phyloP scores from a whole-genome alignment of 495 filamentous ascomycete genomes.

The Penicilliopsis zonata region DNA sequence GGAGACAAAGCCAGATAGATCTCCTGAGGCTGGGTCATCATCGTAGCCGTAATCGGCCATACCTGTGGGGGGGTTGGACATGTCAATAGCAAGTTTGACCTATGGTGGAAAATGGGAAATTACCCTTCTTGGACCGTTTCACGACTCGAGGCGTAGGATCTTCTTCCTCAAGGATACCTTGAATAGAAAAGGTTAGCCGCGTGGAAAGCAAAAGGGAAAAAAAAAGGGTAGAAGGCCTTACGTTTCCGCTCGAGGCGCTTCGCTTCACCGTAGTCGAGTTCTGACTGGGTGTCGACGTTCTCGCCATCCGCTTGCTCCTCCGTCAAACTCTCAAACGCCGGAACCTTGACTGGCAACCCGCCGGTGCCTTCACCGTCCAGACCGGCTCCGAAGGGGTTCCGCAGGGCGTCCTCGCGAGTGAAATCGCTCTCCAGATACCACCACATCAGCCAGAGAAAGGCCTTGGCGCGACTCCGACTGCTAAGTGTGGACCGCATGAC shows the following conservation, averaged over 20 bases:
- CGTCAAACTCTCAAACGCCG: slow-evolving; percentile 63
- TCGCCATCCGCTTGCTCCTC: slow-evolving; percentile 66
- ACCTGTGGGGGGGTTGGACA: background rate
- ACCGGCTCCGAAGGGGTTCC: slow-evolving; percentile 84
- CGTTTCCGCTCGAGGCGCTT: slow-evolving; percentile 80
- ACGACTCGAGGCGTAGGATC: slow-evolving; percentile 44
- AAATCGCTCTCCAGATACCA: slow-evolving; percentile 98
- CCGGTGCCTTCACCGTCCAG: slow-evolving; percentile 45
- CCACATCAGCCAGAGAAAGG: slow-evolving; percentile 98
- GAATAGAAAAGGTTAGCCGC: slow-evolving; percentile 4
- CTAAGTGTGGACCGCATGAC: slow-evolving; percentile 81
- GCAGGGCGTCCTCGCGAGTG: slow-evolving; percentile 62
- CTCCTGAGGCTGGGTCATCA: slow-evolving; percentile 23
- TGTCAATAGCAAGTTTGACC: too few relatives aligned
- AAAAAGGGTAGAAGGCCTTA: slow-evolving; percentile 12
- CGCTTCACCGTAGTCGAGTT: slow-evolving; percentile 72
- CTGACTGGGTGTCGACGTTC: slow-evolving; percentile 82
- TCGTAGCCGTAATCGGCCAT: slow-evolving; percentile 23
- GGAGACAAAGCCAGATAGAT: slow-evolving; percentile 17
- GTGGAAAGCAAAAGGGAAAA: background rate
- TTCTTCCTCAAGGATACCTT: slow-evolving; percentile 50
- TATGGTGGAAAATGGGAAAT: slow-evolving; percentile 11
- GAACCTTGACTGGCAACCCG: slow-evolving; percentile 68
- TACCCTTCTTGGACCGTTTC: slow-evolving; percentile 45
- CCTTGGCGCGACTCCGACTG: slow-evolving; percentile 71